Evolutionary conservation across 208 protist species (phyloP).

Genomic region (Crithidia thermophila): DNA sequence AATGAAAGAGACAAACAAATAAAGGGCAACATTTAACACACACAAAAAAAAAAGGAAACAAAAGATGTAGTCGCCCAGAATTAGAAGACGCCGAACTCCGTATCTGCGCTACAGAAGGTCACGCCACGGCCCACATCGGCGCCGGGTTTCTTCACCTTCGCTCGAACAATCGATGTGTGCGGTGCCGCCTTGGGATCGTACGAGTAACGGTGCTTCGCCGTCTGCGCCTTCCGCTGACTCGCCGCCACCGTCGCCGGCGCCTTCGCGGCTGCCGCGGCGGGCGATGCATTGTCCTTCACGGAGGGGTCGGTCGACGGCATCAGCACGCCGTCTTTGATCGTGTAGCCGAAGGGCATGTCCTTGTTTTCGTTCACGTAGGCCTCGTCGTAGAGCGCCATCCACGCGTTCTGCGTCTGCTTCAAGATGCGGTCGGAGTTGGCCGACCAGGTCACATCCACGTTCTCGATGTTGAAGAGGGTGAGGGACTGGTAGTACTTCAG

Average conservation of each 20-base stretch:
- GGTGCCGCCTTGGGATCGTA: slow-evolving; percentile 12
- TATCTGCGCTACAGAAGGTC: slow-evolving; percentile 51
- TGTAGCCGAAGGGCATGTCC: slow-evolving; percentile 24
- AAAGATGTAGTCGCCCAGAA: no score
- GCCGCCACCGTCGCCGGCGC: background rate
- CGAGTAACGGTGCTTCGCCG: slow-evolving; percentile 7
- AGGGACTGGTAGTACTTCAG: slow-evolving; percentile 84
- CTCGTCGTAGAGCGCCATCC: slow-evolving; percentile 75
- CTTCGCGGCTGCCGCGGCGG: background rate
- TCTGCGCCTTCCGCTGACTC: background rate
- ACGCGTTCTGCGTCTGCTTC: slow-evolving; percentile 59
- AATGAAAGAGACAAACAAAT: no score
- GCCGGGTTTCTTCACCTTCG: background rate
- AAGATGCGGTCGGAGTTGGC: slow-evolving; percentile 31
- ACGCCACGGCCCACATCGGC: slow-evolving; percentile 23
- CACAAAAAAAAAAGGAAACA: background rate
- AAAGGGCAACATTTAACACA: no score
- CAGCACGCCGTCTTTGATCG: slow-evolving; percentile 17
- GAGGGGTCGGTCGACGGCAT: slow-evolving; percentile 18
- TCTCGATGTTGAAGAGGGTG: slow-evolving; percentile 73
- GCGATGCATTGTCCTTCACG: background rate
- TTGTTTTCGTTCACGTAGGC: slow-evolving; percentile 52
- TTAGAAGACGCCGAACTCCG: slow-evolving; percentile 64
- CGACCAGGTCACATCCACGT: slow-evolving; percentile 67
- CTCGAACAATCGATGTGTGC: slow-evolving; percentile 5